Base-by-base conservation (phyloP, 73 alveolate genomes). In the Paramecium tetraurelia region DNA sequence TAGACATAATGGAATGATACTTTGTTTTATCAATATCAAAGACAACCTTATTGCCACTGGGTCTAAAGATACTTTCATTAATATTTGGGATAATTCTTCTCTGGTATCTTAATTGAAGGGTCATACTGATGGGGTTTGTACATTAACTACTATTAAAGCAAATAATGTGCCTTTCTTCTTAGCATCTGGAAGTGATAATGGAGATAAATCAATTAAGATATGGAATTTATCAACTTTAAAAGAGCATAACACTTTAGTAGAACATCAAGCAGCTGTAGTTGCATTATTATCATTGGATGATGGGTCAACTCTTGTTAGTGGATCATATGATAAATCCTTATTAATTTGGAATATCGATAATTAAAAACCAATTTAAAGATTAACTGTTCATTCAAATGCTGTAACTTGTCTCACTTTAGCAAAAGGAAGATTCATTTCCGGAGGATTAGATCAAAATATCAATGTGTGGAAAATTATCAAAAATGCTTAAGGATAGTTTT, bases 101-200 rank as follows among this genome's bases (percentile, higher is more conserved):
- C 11, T 36, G 86, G 12, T 6, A 40, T 72, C 9, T 7, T 6
- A 33, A 12, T 72, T 72, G 31, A 18, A 21, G 14, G 59, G 59
- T 12, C 68, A 72, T 36, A 36, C 40, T 11, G 86, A 43, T 29
- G 86, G 86, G 20, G 59, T 72, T 0, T 72, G 86, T n/a, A 72
- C 86, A 35, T 40, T 72, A 33, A 38, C 86, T 9, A 36, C 20
- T 0, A 36, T 72, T 9, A 72, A 43, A 38, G 57, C 86, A 0
- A 72, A 72, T 72, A 43, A 43, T 36, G 59, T 72, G 3, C 86
- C 86, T n/a, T 72, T 36, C 59, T 72, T 36, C 20, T 72, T 72
- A 18, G 86, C 86, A 12, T 72, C 86, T 72, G 86, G 86, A 72
- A 36, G 59, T 72, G 86, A 72, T 4, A 35, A 72, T 40, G 86